Conservation (phyloP, 2,329 filamentous ascomycete genomes). For the Fusarium brevicatenulatum region DNA sequence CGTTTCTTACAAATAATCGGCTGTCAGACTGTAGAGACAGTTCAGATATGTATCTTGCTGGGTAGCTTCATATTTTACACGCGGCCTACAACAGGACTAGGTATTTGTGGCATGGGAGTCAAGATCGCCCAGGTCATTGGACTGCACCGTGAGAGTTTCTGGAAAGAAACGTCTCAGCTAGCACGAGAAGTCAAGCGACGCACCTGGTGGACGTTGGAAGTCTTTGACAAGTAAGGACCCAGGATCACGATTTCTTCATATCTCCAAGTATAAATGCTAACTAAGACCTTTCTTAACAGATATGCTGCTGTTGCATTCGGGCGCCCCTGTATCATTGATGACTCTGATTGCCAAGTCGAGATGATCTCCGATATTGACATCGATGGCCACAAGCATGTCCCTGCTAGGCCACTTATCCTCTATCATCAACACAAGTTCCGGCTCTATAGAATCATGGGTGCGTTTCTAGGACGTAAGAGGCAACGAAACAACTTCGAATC, state of each 20-base stretch:
- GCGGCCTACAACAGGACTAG: rapidly evolving
- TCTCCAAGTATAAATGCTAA: too few relatives aligned
- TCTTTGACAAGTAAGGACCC: not conserved
- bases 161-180: not conserved
- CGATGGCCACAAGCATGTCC: rapidly evolving
- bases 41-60: not conserved
- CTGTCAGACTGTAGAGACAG: not conserved
- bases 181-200: rapidly evolving
- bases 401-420: rapidly evolving
- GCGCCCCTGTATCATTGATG: not conserved
- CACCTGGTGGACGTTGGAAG: not conserved
- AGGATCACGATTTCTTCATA: too few relatives aligned
- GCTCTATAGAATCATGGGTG: not conserved
- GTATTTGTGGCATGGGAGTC: not conserved
- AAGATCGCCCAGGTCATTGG: not conserved
- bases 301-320: not conserved
- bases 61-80: rapidly evolving
- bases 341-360: not conserved
- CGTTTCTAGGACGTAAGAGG: rapidly evolving
- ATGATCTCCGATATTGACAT: not conserved
- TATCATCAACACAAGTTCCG: not conserved
- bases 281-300: not conserved
- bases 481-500: rapidly evolving
- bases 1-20: not conserved
- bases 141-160: not conserved